phyloP scores from a whole-genome alignment of 2,329 filamentous ascomycete species.

The Colletotrichum navitas region DNA sequence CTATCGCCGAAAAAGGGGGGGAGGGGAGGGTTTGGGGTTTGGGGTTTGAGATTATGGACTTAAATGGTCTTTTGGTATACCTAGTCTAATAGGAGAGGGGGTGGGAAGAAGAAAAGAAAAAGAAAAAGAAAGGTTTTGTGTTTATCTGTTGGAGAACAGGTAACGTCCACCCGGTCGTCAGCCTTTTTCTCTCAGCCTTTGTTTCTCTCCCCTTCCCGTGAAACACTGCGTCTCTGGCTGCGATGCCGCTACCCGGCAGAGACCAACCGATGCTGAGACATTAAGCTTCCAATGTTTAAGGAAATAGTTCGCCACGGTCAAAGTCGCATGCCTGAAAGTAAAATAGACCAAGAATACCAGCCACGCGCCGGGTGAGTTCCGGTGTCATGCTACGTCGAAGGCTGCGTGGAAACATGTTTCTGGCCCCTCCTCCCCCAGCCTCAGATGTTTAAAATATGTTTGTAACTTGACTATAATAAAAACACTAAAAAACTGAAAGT shows the following conservation, averaged over 20 bases:
- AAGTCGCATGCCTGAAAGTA: background rate
- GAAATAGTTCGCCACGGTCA: background rate
- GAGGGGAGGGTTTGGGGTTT: too few relatives aligned
- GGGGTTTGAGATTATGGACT: background rate
- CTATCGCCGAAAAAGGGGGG: background rate
- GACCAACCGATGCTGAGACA: conserved; percentile 27
- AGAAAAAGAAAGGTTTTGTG: background rate
- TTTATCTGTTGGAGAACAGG: too few relatives aligned
- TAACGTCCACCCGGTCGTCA: background rate
- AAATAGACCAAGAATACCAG: background rate
- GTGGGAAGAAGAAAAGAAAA: too few relatives aligned
- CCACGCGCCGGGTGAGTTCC: conserved; percentile 7
- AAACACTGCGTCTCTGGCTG: conserved; percentile 5
- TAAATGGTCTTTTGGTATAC: background rate
- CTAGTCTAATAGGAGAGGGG: too few relatives aligned
- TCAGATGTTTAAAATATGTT: background rate
- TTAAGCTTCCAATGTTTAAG: background rate
- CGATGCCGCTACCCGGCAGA: conserved; percentile 16
- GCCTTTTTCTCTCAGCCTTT: background rate
- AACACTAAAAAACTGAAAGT: background rate
- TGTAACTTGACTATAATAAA: background rate
- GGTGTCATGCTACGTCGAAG: conserved; percentile 17
- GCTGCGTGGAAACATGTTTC: conserved; percentile 19
- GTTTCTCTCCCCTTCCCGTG: conserved; percentile 4
- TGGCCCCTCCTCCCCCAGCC: background rate